A percentile compares a stretch with the other conserved stretches of the same genome.
Evolutionary conservation across 139 green algal genomes (phyloP).

Genomic region (Astrephomene gubernaculifera): DNA sequence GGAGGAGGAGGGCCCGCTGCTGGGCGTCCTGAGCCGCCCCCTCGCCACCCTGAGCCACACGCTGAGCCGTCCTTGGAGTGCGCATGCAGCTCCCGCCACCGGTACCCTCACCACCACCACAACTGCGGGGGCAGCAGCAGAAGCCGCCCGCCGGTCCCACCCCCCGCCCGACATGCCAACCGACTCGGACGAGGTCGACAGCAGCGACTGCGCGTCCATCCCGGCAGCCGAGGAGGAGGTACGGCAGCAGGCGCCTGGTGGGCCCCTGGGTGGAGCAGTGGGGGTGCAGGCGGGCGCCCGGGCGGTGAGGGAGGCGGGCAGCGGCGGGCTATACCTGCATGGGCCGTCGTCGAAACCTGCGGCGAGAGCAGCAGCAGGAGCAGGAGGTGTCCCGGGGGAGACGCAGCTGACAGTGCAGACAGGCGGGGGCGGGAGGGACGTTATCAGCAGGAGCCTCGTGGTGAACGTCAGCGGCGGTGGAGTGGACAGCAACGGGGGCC

Average conservation of each 20-base stretch:
- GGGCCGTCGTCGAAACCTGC: background rate
- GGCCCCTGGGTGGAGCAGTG: background rate
- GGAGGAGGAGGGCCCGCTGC: background rate
- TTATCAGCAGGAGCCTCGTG: too few relatives aligned
- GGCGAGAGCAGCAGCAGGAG: too few relatives aligned
- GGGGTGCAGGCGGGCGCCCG: background rate
- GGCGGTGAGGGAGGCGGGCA: background rate
- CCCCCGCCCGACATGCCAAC: background rate
- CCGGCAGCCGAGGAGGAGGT: too few relatives aligned
- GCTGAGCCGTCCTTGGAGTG: background rate
- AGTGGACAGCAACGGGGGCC: background rate
- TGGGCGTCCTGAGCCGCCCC: too few relatives aligned
- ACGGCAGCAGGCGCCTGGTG: constrained; percentile 1
- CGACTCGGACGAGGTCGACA: background rate
- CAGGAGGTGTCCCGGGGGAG: too few relatives aligned
- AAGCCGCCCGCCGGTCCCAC: background rate
- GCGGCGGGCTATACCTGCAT: too few relatives aligned
- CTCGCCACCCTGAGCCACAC: background rate
- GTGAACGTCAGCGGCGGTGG: background rate
- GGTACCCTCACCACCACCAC: background rate
- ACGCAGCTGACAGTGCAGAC: background rate
- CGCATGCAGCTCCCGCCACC: background rate
- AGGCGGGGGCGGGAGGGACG: too few relatives aligned
- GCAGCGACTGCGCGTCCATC: background rate
- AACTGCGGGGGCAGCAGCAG: background rate